Base-by-base conservation (phyloP, 345 rosid species). In the Zanthoxylum bungeanum region DNA sequence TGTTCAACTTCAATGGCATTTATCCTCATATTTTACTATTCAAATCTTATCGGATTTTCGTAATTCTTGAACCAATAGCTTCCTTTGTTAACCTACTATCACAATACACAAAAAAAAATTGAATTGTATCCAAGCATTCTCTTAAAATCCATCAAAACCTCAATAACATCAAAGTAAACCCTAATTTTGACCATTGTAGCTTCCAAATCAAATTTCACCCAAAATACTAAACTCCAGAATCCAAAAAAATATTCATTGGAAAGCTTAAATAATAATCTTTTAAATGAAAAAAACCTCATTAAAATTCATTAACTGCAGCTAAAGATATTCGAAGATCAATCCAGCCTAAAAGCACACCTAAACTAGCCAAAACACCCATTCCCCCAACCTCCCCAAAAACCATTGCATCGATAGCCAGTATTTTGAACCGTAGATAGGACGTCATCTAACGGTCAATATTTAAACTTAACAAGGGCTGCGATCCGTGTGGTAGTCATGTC, bases 341-440 rank as follows among this genome's bases (percentile, higher is more conserved):
- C 66, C 19, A 80, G 71, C 69, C 76, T 64, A 89, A 85, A 93
- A 93, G 87, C 97, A 93, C 98, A 93, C 85, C 84, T 66, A 82
- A 74, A 64, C 77, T 64, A 64, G 64, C 73, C 61, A 64, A 64
- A 70, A 31, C 71, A 22, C 21, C 65, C 53, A 46, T 55, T 24
- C 58, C 9, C 49, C 58, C 64, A 25, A 71, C 12, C 71, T 17
- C 0, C 63, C 70, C 72, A 71, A 75, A 44, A 83, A 78, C 64
- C 76, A 33, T 49, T 71, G 28, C n/a, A 30, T 57, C 66, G 52
- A 37, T 59, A 55, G 53, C 10, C 25, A 66, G 6, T 9, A 56
- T 60, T 70, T 12, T 17, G 34, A 34, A 53, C 88, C 93, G 86
- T 88, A 50, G 86, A 90, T 81, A 79, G 37, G n/a, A 4, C 0